Base-by-base conservation (phyloP, 176 grass and related monocot genomes). In the Stipa capillata region DNA sequence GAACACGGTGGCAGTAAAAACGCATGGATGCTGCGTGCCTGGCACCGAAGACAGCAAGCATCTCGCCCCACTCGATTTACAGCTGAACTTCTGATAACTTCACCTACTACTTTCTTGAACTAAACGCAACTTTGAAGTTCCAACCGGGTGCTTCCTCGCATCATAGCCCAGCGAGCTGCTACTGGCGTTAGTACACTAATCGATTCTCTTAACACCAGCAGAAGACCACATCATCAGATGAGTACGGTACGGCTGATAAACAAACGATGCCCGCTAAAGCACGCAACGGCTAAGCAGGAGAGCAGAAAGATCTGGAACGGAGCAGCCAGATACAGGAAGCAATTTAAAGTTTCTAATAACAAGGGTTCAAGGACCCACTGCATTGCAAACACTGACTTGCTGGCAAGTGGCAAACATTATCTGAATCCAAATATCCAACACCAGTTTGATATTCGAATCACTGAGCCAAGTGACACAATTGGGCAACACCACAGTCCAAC, bases 21-120 rank as follows among this genome's bases (percentile, higher is more conserved):
- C 12, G 54, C 50, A 62, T 9, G 51, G 59, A 28, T 6, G 21
- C 42, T 17, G 43, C 72, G 33, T 59, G 71, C 71, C 23, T 69
- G 17, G n/a, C 2, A 21, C 55, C 39, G 69, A 68, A n/a, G 77
- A 81, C 51, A 27, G 13, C 47, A 24, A 76, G 71, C 61, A 82
- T 77, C 68, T 47, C 21, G 16, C 42, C 8, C 34, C 77, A 69
- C 61, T 58, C 14, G 27, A 43, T 70, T 76, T 69, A 63, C 73
- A 63, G 64, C 72, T 62, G 42, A 76, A 73, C 72, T 65, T 31
- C 21, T 17, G 72, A 63, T 35, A 52, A 49, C 60, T 40, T 71
- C 60, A 41, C 77, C 60, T 49, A 4, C 58, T 74, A 4, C 69
- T 74, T 53, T 42, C 68, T 82, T 39, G 14, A 8, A 48, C 27